Evolutionary conservation across 148 eudicot species (phyloP).

Genomic region (Silene uniflora): DNA sequence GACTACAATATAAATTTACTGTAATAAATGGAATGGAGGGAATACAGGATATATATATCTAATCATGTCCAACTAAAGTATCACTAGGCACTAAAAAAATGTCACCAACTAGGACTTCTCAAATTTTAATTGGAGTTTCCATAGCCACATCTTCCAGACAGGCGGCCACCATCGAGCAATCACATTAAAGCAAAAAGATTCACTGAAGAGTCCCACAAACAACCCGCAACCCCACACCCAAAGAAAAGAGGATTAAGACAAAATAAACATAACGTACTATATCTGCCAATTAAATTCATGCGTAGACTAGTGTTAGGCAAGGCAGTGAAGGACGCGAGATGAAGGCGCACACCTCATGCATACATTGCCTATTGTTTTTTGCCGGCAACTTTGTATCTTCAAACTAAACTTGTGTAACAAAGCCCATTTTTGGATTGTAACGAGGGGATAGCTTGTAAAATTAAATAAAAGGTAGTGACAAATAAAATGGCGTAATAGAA

Average conservation of each 20-base stretch:
- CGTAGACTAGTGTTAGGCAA: neutral
- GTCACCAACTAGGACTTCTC: neutral
- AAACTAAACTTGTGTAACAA: too few species aligned
- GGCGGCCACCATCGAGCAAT: neutral
- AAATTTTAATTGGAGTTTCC: neutral
- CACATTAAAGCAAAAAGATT: neutral
- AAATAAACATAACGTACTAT: neutral
- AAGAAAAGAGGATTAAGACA: neutral
- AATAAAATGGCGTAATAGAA: too few species aligned
- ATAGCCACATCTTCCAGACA: neutral
- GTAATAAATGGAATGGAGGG: neutral
- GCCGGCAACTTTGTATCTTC: too few species aligned
- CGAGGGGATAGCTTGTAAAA: too few species aligned
- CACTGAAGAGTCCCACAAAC: neutral
- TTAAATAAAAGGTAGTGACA: too few species aligned
- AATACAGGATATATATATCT: neutral
- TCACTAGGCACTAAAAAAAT: neutral
- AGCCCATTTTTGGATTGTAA: too few species aligned
- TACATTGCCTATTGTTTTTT: too few species aligned
- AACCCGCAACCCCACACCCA: neutral
- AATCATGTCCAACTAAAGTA: neutral
- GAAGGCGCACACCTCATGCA: neutral
- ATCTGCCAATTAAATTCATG: too few species aligned
- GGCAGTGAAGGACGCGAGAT: too few species aligned
- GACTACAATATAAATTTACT: too few species aligned